phyloP scores from a whole-genome alignment of 75 land plant species.

The Chamaecyparis obtusa region DNA sequence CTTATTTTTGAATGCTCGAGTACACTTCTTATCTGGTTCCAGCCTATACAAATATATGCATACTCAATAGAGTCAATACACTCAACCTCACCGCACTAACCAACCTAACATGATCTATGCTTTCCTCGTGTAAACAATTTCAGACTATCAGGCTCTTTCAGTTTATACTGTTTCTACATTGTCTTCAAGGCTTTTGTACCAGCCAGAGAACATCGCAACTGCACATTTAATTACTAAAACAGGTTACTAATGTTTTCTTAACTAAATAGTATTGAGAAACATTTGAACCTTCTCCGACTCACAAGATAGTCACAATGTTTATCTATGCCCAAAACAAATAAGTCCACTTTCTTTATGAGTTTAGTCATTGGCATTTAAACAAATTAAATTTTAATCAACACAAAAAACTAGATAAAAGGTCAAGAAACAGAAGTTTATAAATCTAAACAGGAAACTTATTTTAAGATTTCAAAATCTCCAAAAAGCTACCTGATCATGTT shows the following conservation, averaged over 20 bases:
- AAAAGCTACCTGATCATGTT: slow-evolving; percentile 60
- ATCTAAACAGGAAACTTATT: neutral
- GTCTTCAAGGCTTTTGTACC: neutral
- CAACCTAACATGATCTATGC: neutral
- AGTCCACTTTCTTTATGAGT: neutral
- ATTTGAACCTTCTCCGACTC: neutral
- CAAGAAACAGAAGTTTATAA: neutral
- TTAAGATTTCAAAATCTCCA: neutral
- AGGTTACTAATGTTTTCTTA: neutral
- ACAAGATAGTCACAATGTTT: neutral
- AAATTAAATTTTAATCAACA: neutral
- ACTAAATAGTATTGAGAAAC: neutral
- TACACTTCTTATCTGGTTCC: neutral
- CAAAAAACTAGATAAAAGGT: neutral
- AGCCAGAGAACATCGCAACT: neutral
- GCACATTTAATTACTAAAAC: neutral
- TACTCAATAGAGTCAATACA: neutral
- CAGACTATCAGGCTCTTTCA: too few relatives aligned
- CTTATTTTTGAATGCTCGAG: neutral
- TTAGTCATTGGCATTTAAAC: neutral
- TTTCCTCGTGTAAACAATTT: neutral
- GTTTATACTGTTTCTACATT: neutral
- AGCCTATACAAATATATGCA: neutral
- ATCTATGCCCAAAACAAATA: neutral
- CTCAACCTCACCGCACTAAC: neutral